Evolutionary conservation across 257 asterid species (phyloP), one percentile per base, ranked within the genome.

Genomic region (Solanum okadae): DNA sequence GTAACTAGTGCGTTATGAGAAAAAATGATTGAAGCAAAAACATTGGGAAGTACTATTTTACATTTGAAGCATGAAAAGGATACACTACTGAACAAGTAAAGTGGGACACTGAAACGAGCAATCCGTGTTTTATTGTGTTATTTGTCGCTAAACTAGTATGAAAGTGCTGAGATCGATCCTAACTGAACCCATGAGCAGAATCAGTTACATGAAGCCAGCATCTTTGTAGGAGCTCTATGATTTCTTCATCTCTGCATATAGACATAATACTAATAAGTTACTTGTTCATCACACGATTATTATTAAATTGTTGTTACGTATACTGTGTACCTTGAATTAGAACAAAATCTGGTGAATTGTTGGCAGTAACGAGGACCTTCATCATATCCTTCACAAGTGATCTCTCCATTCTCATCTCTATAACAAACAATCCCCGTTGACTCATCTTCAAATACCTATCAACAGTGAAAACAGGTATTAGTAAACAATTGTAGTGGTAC

Each of bases 381-480:
- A 49, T 90, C 92, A 35, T 82, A 59, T 49, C 90, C 92, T 90
- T 90, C 92, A 46, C 92, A 90, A 15, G 72, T 86, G 79, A 88
- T 83, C 83, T 88, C 92, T 23, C 92, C 92, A 44, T 83, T 88
- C 40, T 65, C 92, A 49, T 90, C 89, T 75, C 81, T 72, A 25
- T 90, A 90, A 83, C 92, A 90, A 65, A 88, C 90, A 25, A 90
- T 88, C 8, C 92, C 92, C 3, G 70, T 82, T 33, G 87, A 75
- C 63, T 16, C 23, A 88, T 90, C 92, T 68, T 90, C 92, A 75
- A 88, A 90, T 31, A 90, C 85, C 89, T 87, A 73, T 31, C 44
- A 42, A 15, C 15, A 75, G 79, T 10, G 20, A 23, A 68, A 27
- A 49, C n/a, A 68, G 1, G 7, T 25, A 76, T 78, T 20, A 71